Percentiles rank a stretch among this genome's conserved stretches.
Evolutionary conservation across 1,284 basidiomycete species (phyloP).

Genomic region (Ceratobasidium sp.): DNA sequence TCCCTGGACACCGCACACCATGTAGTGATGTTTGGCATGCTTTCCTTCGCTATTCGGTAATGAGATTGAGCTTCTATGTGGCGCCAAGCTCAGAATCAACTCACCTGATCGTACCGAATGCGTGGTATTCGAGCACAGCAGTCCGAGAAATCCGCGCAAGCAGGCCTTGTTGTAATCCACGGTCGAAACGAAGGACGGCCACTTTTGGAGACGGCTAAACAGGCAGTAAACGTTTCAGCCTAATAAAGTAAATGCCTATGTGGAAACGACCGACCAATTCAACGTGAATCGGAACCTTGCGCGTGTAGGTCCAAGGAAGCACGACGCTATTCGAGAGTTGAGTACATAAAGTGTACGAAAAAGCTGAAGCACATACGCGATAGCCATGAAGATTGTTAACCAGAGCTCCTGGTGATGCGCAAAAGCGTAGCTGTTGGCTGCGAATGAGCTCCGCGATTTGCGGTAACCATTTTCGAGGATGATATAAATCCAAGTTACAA

Average conservation of each 20-base stretch:
- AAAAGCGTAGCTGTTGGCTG: conserved; percentile 65
- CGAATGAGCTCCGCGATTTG: conserved; percentile 66
- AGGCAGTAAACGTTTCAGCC: background rate
- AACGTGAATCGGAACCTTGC: conserved; percentile 77
- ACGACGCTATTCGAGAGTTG: conserved; percentile 63
- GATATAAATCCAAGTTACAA: conserved; percentile 74
- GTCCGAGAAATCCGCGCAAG: conserved; percentile 73
- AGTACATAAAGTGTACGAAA: conserved; percentile 5
- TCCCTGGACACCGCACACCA: conserved; percentile 82
- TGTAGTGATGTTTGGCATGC: conserved; percentile 77
- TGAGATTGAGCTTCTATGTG: background rate
- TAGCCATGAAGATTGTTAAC: conserved; percentile 77
- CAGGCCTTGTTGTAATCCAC: conserved; percentile 77
- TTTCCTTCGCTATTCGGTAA: conserved; percentile 54
- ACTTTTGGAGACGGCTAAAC: conserved; percentile 74
- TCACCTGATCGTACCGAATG: conserved; percentile 69
- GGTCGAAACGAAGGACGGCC: conserved; percentile 71
- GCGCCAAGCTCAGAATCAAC: background rate
- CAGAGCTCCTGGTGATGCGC: conserved; percentile 79
- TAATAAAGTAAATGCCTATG: background rate
- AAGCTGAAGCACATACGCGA: conserved; percentile 65
- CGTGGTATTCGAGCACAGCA: conserved; percentile 72
- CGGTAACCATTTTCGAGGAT: conserved; percentile 74
- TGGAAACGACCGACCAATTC: conserved; percentile 69
- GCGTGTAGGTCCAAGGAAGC: conserved; percentile 80